phyloP scores from a whole-genome alignment of 1,139 yeast species.

The Debaryomyces psychrophilus region DNA sequence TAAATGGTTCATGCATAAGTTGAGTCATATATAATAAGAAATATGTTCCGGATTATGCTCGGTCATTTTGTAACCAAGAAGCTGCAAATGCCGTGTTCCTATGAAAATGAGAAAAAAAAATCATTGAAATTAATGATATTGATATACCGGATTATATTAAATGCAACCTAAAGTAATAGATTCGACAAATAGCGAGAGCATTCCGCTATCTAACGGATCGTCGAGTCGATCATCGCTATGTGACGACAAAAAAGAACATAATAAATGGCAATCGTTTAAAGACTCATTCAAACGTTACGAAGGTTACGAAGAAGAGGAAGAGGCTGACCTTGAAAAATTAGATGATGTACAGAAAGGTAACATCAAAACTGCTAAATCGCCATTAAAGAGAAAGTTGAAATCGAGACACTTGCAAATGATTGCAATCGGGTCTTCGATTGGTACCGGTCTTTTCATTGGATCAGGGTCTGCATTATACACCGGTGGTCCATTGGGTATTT shows the following conservation, averaged over 20 bases:
- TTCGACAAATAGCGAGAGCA: constrained; percentile 2
- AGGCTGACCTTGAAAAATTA: constrained; percentile 20
- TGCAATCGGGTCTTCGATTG: constrained; percentile 61
- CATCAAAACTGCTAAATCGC: constrained; percentile 25
- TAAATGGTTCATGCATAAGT: neutral
- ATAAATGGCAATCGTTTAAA: constrained; percentile 42
- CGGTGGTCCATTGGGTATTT: constrained; percentile 71
- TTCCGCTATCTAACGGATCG: neutral
- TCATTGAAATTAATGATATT: neutral
- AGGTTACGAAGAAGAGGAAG: constrained; percentile 24
- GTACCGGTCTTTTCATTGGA: constrained; percentile 68
- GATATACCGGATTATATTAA: neutral
- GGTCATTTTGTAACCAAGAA: neutral
- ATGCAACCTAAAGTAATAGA: constrained; percentile 4
- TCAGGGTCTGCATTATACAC: constrained; percentile 60
- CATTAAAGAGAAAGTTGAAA: constrained; percentile 36
- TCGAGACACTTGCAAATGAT: constrained; percentile 56
- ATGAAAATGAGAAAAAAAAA: neutral
- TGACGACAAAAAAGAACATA: constrained; percentile 11
- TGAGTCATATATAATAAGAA: neutral
- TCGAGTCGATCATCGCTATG: neutral
- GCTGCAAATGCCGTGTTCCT: constrained; percentile 3
- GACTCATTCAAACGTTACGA: constrained; percentile 44
- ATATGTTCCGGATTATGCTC: neutral
- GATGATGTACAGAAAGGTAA: constrained; percentile 16